These are phyloP conservation scores for Paramecium octaurelia DNA, from an alignment of 73 alveolate species.

Conservation along the genomic window DNA sequence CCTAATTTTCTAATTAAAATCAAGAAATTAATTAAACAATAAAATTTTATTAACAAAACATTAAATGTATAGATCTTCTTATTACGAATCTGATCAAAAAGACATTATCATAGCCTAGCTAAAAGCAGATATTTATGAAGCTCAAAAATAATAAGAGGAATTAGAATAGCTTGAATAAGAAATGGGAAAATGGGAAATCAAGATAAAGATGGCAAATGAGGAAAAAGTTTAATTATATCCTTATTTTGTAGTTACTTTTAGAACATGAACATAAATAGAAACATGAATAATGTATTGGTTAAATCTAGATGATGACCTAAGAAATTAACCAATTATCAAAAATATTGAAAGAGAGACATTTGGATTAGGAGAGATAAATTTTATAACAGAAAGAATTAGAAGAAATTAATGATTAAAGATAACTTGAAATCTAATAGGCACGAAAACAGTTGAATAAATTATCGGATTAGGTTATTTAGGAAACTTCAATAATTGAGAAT, in stretches of 20 bases:
- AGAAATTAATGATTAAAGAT: slow-evolving; percentile 11
- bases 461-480: background rate
- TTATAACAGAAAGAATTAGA: background rate
- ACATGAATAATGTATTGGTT: background rate
- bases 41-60: background rate
- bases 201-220: background rate
- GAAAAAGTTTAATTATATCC: background rate
- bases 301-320: background rate
- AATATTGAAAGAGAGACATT: background rate
- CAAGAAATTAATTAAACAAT: background rate
- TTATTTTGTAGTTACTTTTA: background rate
- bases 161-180: background rate
- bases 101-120: slow-evolving; percentile 18
- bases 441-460: background rate
- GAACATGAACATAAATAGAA: slow-evolving; percentile 1
- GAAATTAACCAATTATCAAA: background rate
- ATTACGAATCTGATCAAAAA: slow-evolving; percentile 38
- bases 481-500: background rate
- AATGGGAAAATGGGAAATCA: slow-evolving; percentile 14
- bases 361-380: background rate
- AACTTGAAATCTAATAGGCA: background rate
- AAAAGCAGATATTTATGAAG: slow-evolving; percentile 44
- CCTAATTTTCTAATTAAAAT: background rate
- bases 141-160: background rate
- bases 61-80: background rate